Conservation (phyloP, 2,329 filamentous ascomycete species). For the Arthrobotrys pseudoclavata region DNA sequence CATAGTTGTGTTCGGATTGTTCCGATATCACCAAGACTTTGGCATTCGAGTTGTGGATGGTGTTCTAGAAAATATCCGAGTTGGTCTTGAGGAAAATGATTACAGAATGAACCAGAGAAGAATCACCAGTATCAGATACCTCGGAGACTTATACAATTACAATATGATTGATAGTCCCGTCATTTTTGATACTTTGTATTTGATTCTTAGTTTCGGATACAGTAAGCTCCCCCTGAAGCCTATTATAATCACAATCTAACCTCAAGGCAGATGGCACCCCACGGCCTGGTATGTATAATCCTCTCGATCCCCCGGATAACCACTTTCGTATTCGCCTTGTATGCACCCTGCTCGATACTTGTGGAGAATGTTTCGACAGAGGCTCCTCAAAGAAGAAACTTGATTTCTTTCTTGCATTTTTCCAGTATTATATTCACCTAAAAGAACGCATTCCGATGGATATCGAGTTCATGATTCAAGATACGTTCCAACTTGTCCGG, state of each 20-base stretch:
- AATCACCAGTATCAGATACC: constrained; percentile 94
- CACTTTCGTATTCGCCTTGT: constrained; percentile 95
- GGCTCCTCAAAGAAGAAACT: constrained; percentile 95
- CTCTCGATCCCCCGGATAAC: constrained; percentile 89
- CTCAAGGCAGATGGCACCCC: constrained; percentile 78
- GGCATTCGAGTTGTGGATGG: constrained; percentile 93
- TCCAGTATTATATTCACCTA: constrained; percentile 95
- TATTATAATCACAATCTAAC: constrained; percentile 56
- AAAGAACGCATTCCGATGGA: constrained; percentile 95
- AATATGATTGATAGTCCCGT: constrained; percentile 95
- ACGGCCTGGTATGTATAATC: constrained; percentile 80
- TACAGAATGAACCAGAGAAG: constrained; percentile 97
- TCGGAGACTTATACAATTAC: constrained; percentile 97
- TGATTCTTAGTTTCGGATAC: constrained; percentile 92
- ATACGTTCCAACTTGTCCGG: constrained; percentile 85
- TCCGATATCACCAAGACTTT: constrained; percentile 92
- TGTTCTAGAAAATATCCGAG: constrained; percentile 85
- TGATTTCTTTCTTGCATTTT: constrained; percentile 96
- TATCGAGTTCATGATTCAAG: constrained; percentile 94
- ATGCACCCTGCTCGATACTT: constrained; percentile 91
- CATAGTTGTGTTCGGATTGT: constrained; percentile 87
- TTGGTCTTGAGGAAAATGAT: constrained; percentile 94
- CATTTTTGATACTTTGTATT: constrained; percentile 95
- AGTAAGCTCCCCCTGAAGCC: constrained; percentile 67
- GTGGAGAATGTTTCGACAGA: constrained; percentile 94